Percentiles rank a stretch among this genome's conserved stretches.
These are phyloP conservation scores for Xerocomellus chrysenteron DNA, from an alignment of 768 basidiomycete species.

Conservation along the genomic window DNA sequence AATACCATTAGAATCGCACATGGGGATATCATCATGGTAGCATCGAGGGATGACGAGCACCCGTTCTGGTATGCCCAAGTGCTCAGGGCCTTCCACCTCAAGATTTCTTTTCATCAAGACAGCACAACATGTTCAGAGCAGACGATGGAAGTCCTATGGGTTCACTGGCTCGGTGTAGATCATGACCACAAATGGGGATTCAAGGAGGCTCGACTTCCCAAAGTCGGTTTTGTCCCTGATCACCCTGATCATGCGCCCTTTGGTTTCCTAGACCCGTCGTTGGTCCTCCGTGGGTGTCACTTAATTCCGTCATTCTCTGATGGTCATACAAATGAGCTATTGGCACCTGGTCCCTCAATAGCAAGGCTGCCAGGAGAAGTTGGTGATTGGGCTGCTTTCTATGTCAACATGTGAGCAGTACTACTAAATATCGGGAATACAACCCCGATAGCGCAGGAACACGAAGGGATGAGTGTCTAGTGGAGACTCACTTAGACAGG, in stretches of 20 bases:
- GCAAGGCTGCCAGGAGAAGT: neutral
- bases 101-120: neutral
- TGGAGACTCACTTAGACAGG: no score
- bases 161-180: neutral
- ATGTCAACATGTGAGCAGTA: constrained; percentile 8
- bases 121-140: neutral
- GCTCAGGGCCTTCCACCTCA: neutral
- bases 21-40: constrained; percentile 11
- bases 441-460: no score
- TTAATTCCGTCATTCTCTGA: neutral
- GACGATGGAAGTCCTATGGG: neutral
- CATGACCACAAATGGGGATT: neutral
- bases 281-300: neutral
- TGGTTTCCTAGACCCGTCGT: neutral
- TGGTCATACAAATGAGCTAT: neutral
- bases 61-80: constrained; percentile 11
- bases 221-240: neutral
- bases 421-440: no score
- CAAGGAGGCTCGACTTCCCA: neutral
- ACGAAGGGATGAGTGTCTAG: no score
- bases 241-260: neutral
- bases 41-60: constrained; percentile 3
- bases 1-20: constrained; percentile 1
- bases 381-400: constrained; percentile 1
- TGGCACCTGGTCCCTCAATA: neutral